These are phyloP conservation scores for Acanthamoeba lenticulata DNA, from an alignment of 208 protist species.

Conservation along the genomic window DNA sequence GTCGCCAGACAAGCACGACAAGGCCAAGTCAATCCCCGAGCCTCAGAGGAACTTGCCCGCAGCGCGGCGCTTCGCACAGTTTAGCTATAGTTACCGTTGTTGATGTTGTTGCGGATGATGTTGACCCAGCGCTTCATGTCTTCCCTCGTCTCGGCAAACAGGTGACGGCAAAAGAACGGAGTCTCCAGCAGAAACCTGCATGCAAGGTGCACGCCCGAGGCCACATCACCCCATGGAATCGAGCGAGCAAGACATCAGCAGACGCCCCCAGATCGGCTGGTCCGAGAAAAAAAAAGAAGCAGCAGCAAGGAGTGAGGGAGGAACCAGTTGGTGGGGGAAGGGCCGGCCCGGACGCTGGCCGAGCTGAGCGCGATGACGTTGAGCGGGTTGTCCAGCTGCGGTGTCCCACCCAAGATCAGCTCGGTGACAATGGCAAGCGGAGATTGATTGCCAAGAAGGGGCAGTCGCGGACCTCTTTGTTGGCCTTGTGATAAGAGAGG, in stretches of 20 bases:
- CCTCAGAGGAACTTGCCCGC: no score
- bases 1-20: no score
- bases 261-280: no score
- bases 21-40: no score
- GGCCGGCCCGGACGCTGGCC: background rate
- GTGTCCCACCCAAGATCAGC: no score
- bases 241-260: no score
- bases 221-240: no score
- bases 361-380: background rate
- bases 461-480: background rate
- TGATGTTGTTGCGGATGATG: slow-evolving; percentile 6
- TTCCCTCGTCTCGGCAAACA: background rate
- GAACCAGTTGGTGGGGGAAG: background rate
- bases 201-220: no score
- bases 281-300: background rate
- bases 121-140: slow-evolving; percentile 17
- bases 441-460: background rate
- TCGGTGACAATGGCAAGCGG: no score
- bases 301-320: background rate
- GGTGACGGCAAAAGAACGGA: background rate
- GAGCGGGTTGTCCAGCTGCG: background rate
- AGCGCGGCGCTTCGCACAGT: no score
- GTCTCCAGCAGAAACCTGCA: background rate
- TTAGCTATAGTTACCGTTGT: no score
- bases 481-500: background rate